Conservation (phyloP, 495 filamentous ascomycete species). For the Talaromyces ruber region DNA sequence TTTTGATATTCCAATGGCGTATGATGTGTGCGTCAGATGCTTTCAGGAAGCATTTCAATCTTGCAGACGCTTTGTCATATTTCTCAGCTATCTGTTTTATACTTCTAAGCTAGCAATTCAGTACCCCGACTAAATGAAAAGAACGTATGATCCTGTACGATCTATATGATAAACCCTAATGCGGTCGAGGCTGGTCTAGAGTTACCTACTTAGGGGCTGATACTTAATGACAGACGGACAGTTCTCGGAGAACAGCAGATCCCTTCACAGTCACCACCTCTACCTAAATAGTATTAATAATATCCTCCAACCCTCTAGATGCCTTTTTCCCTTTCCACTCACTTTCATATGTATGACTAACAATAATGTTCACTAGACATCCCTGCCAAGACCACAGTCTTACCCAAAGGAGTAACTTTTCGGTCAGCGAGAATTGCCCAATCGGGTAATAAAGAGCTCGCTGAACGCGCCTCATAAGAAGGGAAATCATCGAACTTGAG, state of each 20-base stretch:
- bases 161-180: no score
- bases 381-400: background rate
- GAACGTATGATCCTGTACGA: no score
- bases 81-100: no score
- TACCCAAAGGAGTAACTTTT: background rate
- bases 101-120: no score
- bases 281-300: background rate
- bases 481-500: background rate
- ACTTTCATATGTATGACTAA: background rate
- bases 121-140: no score
- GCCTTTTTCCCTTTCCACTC: background rate
- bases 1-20: no score
- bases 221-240: background rate
- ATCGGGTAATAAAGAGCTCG: background rate
- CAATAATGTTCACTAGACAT: background rate
- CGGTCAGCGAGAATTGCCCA: background rate
- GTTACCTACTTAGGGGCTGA: background rate
- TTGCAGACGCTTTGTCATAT: no score
- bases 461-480: background rate
- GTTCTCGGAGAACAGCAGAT: background rate
- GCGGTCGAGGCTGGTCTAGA: no score
- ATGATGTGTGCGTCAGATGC: no score
- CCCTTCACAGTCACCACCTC: background rate
- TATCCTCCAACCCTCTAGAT: no score
- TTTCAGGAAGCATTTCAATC: no score